A percentile compares a stretch with the other conserved stretches of the same genome.
Conservation (phyloP, 2,329 filamentous ascomycete species). For the Exophiala calicioides region DNA sequence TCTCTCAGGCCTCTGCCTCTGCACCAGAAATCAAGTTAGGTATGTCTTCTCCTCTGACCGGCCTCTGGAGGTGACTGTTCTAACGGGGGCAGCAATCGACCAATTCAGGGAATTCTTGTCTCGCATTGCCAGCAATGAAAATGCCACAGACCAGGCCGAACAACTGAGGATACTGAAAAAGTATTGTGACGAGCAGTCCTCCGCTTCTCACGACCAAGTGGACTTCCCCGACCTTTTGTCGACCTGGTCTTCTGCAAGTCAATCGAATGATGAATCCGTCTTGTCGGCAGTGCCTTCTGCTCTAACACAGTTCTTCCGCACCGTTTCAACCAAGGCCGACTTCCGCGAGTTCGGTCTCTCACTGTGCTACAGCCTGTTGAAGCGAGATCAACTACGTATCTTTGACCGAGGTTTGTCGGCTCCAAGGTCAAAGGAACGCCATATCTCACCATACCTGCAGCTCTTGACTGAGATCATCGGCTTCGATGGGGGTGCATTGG, state of each 20-base stretch:
- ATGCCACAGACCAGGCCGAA: slow-evolving; percentile 39
- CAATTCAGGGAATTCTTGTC: slow-evolving; percentile 48
- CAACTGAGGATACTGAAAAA: slow-evolving; percentile 47
- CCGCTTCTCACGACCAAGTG: slow-evolving; percentile 57
- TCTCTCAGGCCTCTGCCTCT: slow-evolving; percentile 67
- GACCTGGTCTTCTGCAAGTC: slow-evolving; percentile 80
- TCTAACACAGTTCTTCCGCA: slow-evolving; percentile 76
- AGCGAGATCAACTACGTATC: slow-evolving; percentile 77
- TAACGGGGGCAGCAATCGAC: slow-evolving; percentile 39
- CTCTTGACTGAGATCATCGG: slow-evolving; percentile 81
- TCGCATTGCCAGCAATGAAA: slow-evolving; percentile 41
- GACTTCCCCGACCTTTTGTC: slow-evolving; percentile 78
- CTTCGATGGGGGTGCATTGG: slow-evolving; percentile 81
- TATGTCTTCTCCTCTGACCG: slow-evolving; percentile 53
- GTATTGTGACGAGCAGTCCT: slow-evolving; percentile 57
- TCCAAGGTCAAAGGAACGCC: slow-evolving; percentile 78
- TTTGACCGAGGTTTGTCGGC: slow-evolving; percentile 76
- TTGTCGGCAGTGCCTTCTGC: slow-evolving; percentile 79
- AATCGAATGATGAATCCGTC: slow-evolving; percentile 76
- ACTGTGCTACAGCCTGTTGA: slow-evolving; percentile 78
- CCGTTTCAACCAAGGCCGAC: slow-evolving; percentile 72
- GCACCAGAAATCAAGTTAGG: slow-evolving; percentile 56
- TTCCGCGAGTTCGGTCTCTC: slow-evolving; percentile 73
- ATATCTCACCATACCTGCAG: slow-evolving; percentile 85
- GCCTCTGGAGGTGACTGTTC: slow-evolving; percentile 1